Base-by-base conservation (phyloP, 805 yeast species). In the Candida oleophila region DNA sequence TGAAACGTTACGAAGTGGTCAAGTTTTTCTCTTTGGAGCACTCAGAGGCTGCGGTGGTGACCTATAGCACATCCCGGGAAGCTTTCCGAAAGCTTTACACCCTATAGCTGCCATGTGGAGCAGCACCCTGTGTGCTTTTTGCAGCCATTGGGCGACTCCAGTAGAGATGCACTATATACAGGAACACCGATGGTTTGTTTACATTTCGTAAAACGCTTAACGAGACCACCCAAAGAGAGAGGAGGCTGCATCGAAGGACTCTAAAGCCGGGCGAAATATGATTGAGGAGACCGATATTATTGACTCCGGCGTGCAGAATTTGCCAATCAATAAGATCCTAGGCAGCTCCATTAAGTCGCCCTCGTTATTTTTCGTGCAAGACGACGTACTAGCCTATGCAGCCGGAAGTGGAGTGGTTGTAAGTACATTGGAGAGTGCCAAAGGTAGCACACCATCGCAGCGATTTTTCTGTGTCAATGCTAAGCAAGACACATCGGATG, bases 391-490 rank as follows among this genome's bases (percentile, higher is more conserved):
- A 19, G 85, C 82, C 0, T 81, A 80, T 54, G 70, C 75, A 3
- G 83, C 83, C 11, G 76, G 83, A 48, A 83, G 83, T 19, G 85
- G 85, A 3, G 83, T 80, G 3, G 82, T 80, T 11, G 81, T 80
- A 1, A 64, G 77, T 39, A 55, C 64, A 16, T 46, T 74, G 1
- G 55, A 54, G 22, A 14, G n/a, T 5, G 53, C 61, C 14, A 47
- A 49, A 11, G 55, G 49, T 16, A 15, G 50, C 3, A 46, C 52
- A 38, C 43, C 39, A 38, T 50, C 64, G 47, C 83, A 78, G 53
- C 60, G 80, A 49, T 78, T 80, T 55, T 78, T 74, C 59, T 77
- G 81, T 62, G 83, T 83, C 15, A 77, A 73, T 47, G 43, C 34
- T 21, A 15, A 30, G 22, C 12, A 35, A 22, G 43, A 39, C 34